Evolutionary conservation across 257 asterid genomes (phyloP).

Genomic region (Craterostigma plantagineum): DNA sequence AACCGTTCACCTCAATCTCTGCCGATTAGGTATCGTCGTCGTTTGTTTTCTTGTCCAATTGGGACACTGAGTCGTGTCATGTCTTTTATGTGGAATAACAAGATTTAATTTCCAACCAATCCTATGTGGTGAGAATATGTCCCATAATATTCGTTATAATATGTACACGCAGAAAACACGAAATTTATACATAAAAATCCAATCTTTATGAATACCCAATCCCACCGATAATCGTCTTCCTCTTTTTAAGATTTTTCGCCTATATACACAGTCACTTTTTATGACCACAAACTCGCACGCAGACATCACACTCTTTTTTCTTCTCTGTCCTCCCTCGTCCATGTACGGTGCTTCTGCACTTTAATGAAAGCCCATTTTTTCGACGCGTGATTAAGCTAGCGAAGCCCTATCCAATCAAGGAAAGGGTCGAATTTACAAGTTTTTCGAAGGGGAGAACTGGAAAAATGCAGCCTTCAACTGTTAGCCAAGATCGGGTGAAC

Average conservation of each 20-base stretch:
- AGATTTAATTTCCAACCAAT: neutral
- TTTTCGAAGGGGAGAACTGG: neutral
- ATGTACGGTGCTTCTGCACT: neutral
- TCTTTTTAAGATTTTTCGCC: too few species aligned
- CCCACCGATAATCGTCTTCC: too few species aligned
- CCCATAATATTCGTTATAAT: neutral
- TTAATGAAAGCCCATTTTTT: conserved; percentile 14
- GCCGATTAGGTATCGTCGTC: too few species aligned
- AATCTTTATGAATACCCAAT: too few species aligned
- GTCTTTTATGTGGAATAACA: too few species aligned
- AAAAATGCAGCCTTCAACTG: conserved; percentile 55
- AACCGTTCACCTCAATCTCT: too few species aligned
- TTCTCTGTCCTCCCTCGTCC: conserved; percentile 2
- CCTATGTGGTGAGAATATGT: neutral
- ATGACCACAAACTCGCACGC: neutral
- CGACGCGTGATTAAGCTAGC: conserved; percentile 5
- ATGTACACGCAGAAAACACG: neutral
- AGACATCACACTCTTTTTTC: neutral
- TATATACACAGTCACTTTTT: too few species aligned
- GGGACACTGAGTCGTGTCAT: too few species aligned
- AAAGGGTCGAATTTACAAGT: neutral
- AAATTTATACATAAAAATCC: too few species aligned
- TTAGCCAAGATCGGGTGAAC: conserved; percentile 47
- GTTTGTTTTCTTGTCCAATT: too few species aligned
- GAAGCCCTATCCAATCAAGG: neutral